Conservation (phyloP, 2,329 filamentous ascomycete species). For the Fusarium neocosmosporiellum region DNA sequence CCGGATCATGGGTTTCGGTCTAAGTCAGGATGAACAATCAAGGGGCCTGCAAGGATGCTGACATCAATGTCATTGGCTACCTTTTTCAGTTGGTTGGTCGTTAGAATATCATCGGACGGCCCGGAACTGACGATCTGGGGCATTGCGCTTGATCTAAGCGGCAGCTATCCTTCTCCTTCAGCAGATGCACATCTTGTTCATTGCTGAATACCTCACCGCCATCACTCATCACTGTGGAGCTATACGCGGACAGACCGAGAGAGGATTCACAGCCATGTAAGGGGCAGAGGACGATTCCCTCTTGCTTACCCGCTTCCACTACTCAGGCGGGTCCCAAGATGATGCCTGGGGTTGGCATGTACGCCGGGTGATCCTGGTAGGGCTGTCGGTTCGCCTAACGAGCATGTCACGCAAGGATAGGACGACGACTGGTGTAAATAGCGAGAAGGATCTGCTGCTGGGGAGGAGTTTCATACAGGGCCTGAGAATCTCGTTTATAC, state of each 20-base stretch:
- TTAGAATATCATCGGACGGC: background rate
- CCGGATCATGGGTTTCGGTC: background rate
- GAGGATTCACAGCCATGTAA: background rate
- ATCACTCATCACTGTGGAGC: background rate
- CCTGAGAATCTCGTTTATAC: background rate
- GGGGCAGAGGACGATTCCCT: background rate
- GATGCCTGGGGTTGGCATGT: background rate
- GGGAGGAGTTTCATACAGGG: background rate
- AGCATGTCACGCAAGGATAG: background rate
- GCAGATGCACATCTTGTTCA: background rate
- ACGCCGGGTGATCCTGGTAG: background rate
- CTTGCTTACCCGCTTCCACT: background rate
- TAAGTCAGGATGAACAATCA: background rate
- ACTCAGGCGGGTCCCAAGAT: background rate
- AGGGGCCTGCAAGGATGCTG: background rate
- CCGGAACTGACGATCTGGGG: background rate
- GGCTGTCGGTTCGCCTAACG: background rate
- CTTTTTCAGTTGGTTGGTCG: background rate
- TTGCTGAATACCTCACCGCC: background rate
- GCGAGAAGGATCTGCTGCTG: background rate
- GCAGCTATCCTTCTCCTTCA: background rate
- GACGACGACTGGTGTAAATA: background rate
- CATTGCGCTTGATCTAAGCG: too few relatives aligned
- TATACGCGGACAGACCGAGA: background rate
- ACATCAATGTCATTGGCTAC: background rate